Evolutionary conservation across 129 eudicot genomes (phyloP), one percentile per base, ranked within the genome.

Genomic region (Ambrosia trifida): DNA sequence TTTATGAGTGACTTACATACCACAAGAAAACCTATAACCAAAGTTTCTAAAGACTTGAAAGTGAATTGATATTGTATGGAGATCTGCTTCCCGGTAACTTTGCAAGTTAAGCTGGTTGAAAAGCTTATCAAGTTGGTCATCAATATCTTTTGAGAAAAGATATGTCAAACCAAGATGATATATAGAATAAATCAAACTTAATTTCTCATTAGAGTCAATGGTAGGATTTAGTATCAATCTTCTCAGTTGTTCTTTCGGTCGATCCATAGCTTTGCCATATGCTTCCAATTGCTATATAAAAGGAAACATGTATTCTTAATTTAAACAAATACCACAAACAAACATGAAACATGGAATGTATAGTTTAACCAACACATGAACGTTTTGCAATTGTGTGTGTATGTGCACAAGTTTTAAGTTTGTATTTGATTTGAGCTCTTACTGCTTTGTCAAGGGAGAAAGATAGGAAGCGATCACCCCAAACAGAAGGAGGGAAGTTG

Each of bases 401-500:
- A 18, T 52, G 24, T 52, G 24, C 24, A 52, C 18, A 18, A 40
- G 44, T 40, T 40, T 40, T 40, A 10, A 6, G 11, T 40, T 16
- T 17, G 32, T 56, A 56, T 2, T 20, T 24, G 28, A 56, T 6
- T 10, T 4, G 36, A 56, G 3, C 3, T 20, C 8, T 19, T 53
- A 20, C 31, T 20, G 28, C 62, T 3, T 56, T 9, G 4, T 56
- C 33, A 20, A 56, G 13, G 3, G 62, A 9, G 24, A 56, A 19
- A 5, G 62, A 56, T 10, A 56, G 3, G 7, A 56, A 19, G 31
- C 62, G 62, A 56, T 56, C 62, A 24, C 31, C 62, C 62, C 62
- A 56, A 30, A 56, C 20, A 56, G 62, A 18, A 56, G 62, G 32
- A 56, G 62, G 62, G 12, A 56, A 56, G 62, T 56, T 56, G 62